Evolutionary conservation across 306 rosid genomes (phyloP).

Genomic region (Hippophae gyantsensis): DNA sequence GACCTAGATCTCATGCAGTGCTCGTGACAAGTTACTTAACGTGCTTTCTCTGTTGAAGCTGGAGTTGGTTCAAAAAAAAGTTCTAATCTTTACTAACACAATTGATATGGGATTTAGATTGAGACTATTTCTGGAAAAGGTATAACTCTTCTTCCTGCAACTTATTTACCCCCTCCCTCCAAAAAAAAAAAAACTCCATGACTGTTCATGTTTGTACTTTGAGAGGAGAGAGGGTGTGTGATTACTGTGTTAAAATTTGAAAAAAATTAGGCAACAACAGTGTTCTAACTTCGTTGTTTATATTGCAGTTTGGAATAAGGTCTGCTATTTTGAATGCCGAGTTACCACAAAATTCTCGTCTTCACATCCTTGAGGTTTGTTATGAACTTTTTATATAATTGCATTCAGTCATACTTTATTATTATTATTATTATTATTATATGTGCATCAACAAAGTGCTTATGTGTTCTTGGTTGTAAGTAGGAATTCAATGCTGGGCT

Average conservation of each 20-base stretch:
- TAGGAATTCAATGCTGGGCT: conserved; percentile 99
- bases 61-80: conserved; percentile 85
- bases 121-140: conserved; percentile 87
- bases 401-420: not conserved
- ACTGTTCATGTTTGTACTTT: too few relatives aligned
- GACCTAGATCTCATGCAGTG: conserved; percentile 60
- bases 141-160: conserved; percentile 20
- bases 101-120: conserved; percentile 80
- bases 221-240: too few relatives aligned
- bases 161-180: not conserved
- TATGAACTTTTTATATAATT: conserved; percentile 7
- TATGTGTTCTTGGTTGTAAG: conserved; percentile 18
- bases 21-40: conserved; percentile 66
- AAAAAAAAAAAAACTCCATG: too few relatives aligned
- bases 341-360: conserved; percentile 96
- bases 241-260: not conserved
- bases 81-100: conserved; percentile 70
- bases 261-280: not conserved
- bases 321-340: conserved; percentile 94
- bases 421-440: not conserved
- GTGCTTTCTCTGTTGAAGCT: conserved; percentile 75
- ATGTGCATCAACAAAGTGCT: conserved; percentile 13
- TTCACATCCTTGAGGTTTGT: conserved; percentile 88
- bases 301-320: conserved; percentile 74
- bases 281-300: not conserved